Base-by-base conservation (phyloP, 768 basidiomycete genomes). In the Agrocybe chaxingu region DNA sequence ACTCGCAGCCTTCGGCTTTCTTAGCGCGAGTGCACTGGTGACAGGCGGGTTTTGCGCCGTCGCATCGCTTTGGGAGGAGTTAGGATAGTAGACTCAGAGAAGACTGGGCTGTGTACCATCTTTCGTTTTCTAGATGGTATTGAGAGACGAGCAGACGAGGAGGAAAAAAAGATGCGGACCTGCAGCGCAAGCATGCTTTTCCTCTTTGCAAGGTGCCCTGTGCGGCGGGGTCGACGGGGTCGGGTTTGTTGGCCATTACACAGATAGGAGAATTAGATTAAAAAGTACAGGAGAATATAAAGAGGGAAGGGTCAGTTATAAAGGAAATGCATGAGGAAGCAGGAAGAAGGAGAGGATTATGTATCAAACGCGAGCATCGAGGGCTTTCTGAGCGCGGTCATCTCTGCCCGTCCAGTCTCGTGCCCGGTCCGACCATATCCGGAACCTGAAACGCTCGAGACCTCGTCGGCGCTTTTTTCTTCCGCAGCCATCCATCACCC, bases 11-110 rank as follows among this genome's bases (percentile, higher is more conserved):
- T 2, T 89, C 85, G 45, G 71, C 72, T 63, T 89, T 89, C 76
- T 90, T 90, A 38, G 87, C 87, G 46, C 85, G 82, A 29, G 73
- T 71, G 61, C 89, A 91, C 62, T 91, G 89, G 55, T 86, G 85
- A 54, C 89, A 91, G 9, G 86, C 77, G 29, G 89, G 89, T 64
- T 87, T 89, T 41, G 60, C 60, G 54, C 87, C 89, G 60, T 90
- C 89, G 62, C 89, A 91, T 67, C 86, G 77, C 89, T 91, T 33
- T 40, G 39, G 37, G 42, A 36, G 42, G 47, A 31, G 42, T 51
- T 31, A 36, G 40, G 38, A 45, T 47, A 35, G 1, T 13, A 35
- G 35, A 53, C 40, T 46, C n/a, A n/a, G 34, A 29, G 45, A 9
- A 42, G 42, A 8, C 46, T 45, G 29, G 30, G 41, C 39, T 37